These are phyloP conservation scores for Aeschynomene evenia DNA, from an alignment of 306 rosid species.

Conservation along the genomic window DNA sequence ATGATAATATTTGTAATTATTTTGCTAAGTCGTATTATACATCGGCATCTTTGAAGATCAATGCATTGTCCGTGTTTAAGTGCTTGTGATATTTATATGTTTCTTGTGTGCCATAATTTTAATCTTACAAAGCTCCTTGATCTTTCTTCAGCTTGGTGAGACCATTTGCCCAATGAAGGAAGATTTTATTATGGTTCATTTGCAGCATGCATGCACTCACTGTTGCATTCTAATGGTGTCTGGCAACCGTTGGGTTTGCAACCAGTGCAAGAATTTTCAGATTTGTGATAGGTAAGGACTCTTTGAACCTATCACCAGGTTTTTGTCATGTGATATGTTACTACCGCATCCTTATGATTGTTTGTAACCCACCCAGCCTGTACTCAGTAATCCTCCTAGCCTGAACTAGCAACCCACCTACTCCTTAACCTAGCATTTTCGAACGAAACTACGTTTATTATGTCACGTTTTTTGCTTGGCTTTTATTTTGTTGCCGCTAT, in stretches of 20 bases:
- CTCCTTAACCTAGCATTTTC: background rate
- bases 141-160: conserved; percentile 84
- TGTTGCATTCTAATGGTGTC: conserved; percentile 88
- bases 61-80: background rate
- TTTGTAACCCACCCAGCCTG: background rate
- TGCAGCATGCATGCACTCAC: conserved; percentile 80
- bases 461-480: too few species aligned
- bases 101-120: conserved; percentile 1
- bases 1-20: background rate
- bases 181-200: conserved; percentile 97
- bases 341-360: background rate
- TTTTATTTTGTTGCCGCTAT: background rate
- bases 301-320: conserved; percentile 8
- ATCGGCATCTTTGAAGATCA: background rate
- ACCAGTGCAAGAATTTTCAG: conserved; percentile 88
- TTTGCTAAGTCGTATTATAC: background rate
- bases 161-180: conserved; percentile 97
- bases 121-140: conserved; percentile 23
- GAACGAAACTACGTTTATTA: too few species aligned
- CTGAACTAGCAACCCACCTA: background rate
- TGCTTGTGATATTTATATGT: background rate
- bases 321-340: background rate
- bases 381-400: background rate
- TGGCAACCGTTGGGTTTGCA: conserved; percentile 86
- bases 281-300: conserved; percentile 84